A percentile compares a stretch with the other conserved stretches of the same genome.
Evolutionary conservation across 108 stramenopile species (phyloP).

Genomic region (Skeletonema costatum): DNA sequence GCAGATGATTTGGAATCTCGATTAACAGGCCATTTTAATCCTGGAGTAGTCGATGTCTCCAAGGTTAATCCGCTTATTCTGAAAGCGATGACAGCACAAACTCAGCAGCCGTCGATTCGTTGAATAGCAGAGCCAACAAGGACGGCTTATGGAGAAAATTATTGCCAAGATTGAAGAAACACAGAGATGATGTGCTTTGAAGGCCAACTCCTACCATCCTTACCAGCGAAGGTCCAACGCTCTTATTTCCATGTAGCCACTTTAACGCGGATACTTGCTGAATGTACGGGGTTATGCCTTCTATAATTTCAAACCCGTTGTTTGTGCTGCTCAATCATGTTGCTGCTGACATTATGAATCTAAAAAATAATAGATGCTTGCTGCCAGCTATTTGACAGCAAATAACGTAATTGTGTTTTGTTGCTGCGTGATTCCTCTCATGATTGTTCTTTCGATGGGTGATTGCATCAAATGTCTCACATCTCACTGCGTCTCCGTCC

Average conservation of each 20-base stretch:
- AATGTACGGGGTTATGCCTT: too few species aligned
- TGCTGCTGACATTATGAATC: neutral
- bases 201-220: too few species aligned
- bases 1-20: neutral
- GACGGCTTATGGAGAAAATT: conserved; percentile 4
- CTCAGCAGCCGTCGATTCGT: neutral
- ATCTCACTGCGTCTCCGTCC: conserved; percentile 48
- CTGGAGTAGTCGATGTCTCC: conserved; percentile 11
- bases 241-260: too few species aligned
- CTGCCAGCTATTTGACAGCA: neutral
- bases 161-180: neutral
- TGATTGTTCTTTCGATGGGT: too few species aligned
- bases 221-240: too few species aligned
- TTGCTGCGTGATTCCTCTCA: too few species aligned
- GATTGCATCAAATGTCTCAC: too few species aligned
- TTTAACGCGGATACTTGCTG: too few species aligned
- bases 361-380: neutral
- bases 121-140: conserved; percentile 20
- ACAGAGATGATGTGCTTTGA: too few species aligned
- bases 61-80: conserved; percentile 23
- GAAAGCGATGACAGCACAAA: neutral
- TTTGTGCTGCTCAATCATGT: neutral
- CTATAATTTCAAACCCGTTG: neutral
- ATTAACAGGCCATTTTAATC: conserved; percentile 22
- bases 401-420: neutral